A percentile compares a stretch with the other conserved stretches of the same genome.
These are phyloP conservation scores for Psilocybe tampanensis DNA, from an alignment of 768 basidiomycete genomes.

Conservation along the genomic window DNA sequence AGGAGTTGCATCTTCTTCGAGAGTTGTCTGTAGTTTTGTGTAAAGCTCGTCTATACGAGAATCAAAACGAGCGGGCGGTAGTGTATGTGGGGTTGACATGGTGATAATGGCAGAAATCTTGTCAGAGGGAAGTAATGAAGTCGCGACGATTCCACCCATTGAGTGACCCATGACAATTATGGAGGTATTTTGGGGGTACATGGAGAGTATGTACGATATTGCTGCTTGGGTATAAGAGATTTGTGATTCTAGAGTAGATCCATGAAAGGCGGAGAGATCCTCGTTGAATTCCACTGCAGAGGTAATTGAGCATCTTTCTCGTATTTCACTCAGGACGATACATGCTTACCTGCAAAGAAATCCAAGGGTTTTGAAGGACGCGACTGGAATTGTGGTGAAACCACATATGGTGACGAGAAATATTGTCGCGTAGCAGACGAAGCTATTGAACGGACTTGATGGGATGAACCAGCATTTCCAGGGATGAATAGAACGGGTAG, in stretches of 20 bases:
- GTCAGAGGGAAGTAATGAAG: conserved; percentile 68
- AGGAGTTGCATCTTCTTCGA: conserved; percentile 55
- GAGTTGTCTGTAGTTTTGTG: conserved; percentile 36
- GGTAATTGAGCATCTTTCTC: not conserved
- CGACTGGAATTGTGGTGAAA: conserved; percentile 55
- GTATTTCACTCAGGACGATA: not conserved
- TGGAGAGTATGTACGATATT: conserved; percentile 76
- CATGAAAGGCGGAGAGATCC: conserved; percentile 95
- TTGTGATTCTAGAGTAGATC: conserved; percentile 83
- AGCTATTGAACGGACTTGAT: conserved; percentile 93
- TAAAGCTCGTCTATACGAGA: conserved; percentile 79
- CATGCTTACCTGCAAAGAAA: conserved; percentile 73
- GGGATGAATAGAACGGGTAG: conserved; percentile 95
- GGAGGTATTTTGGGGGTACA: conserved; percentile 63
- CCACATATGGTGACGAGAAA: conserved; percentile 59
- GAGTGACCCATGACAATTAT: conserved; percentile 91
- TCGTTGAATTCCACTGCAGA: conserved; percentile 91
- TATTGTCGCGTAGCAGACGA: conserved; percentile 87
- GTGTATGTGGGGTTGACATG: conserved; percentile 92
- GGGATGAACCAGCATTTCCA: conserved; percentile 94
- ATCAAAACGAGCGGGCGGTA: conserved; percentile 91
- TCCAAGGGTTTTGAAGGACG: conserved; percentile 64
- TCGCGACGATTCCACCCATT: conserved; percentile 95
- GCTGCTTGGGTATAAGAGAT: conserved; percentile 72
- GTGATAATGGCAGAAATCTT: conserved; percentile 83